Conservation (phyloP, 1,139 yeast genomes). For the Diutina catenulata region DNA sequence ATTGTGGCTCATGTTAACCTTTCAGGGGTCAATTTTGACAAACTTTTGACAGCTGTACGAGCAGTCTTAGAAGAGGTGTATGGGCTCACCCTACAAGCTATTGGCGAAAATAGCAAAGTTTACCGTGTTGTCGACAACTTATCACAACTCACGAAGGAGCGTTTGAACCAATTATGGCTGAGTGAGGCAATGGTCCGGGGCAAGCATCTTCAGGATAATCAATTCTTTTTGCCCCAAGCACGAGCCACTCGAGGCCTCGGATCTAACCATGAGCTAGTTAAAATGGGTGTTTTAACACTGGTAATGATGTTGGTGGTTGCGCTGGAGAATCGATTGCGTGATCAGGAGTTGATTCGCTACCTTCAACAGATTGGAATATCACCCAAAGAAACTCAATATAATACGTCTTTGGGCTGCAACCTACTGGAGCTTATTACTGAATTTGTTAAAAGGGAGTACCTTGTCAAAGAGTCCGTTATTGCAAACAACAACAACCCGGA, state of each 20-base stretch:
- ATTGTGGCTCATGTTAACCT: too few species aligned
- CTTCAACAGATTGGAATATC: background rate
- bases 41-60: conserved; percentile 12
- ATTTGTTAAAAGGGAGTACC: background rate
- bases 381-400: background rate
- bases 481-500: background rate
- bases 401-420: background rate
- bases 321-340: background rate
- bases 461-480: too few species aligned
- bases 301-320: background rate
- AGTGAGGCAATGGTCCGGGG: background rate
- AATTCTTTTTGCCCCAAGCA: background rate
- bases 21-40: conserved; percentile 12
- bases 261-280: background rate
- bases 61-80: conserved; percentile 12
- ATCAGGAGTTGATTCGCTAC: background rate
- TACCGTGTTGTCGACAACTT: background rate
- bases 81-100: background rate
- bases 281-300: conserved; percentile 2
- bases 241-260: background rate
- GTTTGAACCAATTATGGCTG: background rate
- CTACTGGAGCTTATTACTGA: background rate
- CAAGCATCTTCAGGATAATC: background rate
- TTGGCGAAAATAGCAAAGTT: background rate
- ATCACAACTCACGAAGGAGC: background rate